Evolutionary conservation across 176 grass and related monocot species (phyloP).

Genomic region (Phoenix roebelenii): DNA sequence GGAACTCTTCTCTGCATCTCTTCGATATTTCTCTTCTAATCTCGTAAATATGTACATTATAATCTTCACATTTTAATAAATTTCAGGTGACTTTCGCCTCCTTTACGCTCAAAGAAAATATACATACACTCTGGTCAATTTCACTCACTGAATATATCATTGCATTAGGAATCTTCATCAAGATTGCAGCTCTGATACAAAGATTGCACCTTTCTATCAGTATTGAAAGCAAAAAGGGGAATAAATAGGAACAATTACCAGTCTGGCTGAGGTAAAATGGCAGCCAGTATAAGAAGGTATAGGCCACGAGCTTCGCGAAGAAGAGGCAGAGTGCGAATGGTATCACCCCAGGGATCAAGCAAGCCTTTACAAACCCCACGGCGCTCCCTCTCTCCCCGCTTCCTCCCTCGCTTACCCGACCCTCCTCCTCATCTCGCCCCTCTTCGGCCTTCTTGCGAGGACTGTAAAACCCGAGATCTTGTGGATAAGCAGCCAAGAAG

Average conservation of each 20-base stretch:
- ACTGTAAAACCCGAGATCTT: conserved; percentile 31
- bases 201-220: too few relatives aligned
- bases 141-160: too few relatives aligned
- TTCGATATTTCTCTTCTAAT: too few relatives aligned
- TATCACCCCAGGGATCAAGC: conserved; percentile 44
- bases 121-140: too few relatives aligned
- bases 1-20: too few relatives aligned
- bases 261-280: conserved; percentile 62
- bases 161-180: too few relatives aligned
- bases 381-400: conserved; percentile 19
- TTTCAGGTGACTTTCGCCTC: too few relatives aligned
- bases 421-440: conserved; percentile 1
- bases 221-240: neutral
- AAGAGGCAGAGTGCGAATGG: conserved; percentile 57
- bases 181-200: too few relatives aligned
- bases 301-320: conserved; percentile 58
- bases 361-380: conserved; percentile 47
- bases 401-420: too few relatives aligned
- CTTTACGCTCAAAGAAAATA: too few relatives aligned
- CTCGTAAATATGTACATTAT: too few relatives aligned
- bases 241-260: conserved; percentile 15
- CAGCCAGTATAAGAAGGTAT: conserved; percentile 63
- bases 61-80: too few relatives aligned
- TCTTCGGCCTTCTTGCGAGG: conserved; percentile 14
- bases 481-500: conserved; percentile 44